These are phyloP conservation scores for Ceratocystis diversiconidia DNA, from an alignment of 2,329 filamentous ascomycete species.

Conservation along the genomic window DNA sequence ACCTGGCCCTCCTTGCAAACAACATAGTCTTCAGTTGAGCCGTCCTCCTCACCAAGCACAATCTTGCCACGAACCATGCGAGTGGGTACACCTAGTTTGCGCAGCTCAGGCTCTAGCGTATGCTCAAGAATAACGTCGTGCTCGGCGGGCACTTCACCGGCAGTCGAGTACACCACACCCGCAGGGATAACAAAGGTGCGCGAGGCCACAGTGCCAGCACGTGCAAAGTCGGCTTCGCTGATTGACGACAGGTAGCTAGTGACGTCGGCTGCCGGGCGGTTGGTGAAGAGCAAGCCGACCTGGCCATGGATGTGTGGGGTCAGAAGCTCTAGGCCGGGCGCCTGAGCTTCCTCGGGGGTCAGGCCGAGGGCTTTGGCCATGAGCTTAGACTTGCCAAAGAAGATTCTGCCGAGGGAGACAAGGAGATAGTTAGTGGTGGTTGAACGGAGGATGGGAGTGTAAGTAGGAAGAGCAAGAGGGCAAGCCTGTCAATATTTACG, in stretches of 20 bases:
- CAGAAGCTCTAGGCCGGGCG: conserved; percentile 61
- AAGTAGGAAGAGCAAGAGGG: neutral
- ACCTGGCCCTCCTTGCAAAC: conserved; percentile 77
- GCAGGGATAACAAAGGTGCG: conserved; percentile 67
- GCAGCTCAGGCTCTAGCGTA: conserved; percentile 77
- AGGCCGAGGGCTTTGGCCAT: conserved; percentile 89
- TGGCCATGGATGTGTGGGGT: conserved; percentile 58
- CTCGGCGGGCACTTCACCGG: conserved; percentile 62
- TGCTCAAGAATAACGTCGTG: conserved; percentile 80
- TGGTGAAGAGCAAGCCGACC: conserved; percentile 83
- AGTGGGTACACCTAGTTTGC: conserved; percentile 80
- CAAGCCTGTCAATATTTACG: too few relatives aligned
- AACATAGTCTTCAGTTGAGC: conserved; percentile 46
- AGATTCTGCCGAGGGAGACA: conserved; percentile 45
- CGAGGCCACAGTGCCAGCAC: conserved; percentile 63
- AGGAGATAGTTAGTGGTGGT: neutral
- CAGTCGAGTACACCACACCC: conserved; percentile 68
- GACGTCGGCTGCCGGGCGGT: conserved; percentile 54
- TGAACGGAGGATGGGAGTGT: neutral
- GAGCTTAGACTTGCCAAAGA: conserved; percentile 99
- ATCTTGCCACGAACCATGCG: conserved; percentile 80
- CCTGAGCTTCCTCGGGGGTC: conserved; percentile 62
- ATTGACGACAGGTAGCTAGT: conserved; percentile 58
- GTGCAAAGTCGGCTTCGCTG: conserved; percentile 72
- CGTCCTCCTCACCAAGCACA: conserved; percentile 46